Evolutionary conservation across 805 yeast species (phyloP), one percentile per base, ranked within the genome.

Genomic region (Saitoella complicata): DNA sequence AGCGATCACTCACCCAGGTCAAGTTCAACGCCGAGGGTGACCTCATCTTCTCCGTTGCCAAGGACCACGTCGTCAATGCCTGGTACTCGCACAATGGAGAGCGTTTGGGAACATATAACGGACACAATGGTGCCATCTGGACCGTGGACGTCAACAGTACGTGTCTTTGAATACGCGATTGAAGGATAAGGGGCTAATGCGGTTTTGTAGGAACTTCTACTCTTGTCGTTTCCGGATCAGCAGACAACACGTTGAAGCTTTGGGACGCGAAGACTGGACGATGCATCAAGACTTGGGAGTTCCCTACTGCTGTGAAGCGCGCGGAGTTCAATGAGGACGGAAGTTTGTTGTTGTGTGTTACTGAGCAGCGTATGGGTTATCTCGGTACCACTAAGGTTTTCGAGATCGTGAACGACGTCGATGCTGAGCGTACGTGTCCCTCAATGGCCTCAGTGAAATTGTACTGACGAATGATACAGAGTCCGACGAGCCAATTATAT

Each of bases 1-100:
- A 84, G 69, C 94, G 98, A 75, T 85, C 97, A 53, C 69, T 91
- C 56, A 87, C 97, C 41, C 97, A 91, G 50, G 54, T 52, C 7
- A 38, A 11, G 46, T 34, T 9, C 29, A 31, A 9, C 34, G 71
- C 87, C 50, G 97, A 93, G 58, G 99, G 99, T 40, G 99, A 91
- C 63, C 65, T 91, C 53, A 72, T 91, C 46, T 80, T 91, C 61
- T 78, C 97, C 7, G 87, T 84, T 37, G 85, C 95, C 51, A 86
- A 91, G 64, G 98, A 91, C 72, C 72, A 73, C 55, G 75, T 78
- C 32, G 55, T 53, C 38, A 49, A 48, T 40, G 79, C 88, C 49
- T 93, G 97, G 96, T 91, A 74, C 65, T 76, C 96, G 32, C 78
- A 81, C 51, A 88, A 87, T 62, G 99, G 99, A 56, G 98, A 91